These are phyloP conservation scores for Mortierella alpina DNA, from an alignment of 192 early-diverging fungal genomes.

Conservation along the genomic window DNA sequence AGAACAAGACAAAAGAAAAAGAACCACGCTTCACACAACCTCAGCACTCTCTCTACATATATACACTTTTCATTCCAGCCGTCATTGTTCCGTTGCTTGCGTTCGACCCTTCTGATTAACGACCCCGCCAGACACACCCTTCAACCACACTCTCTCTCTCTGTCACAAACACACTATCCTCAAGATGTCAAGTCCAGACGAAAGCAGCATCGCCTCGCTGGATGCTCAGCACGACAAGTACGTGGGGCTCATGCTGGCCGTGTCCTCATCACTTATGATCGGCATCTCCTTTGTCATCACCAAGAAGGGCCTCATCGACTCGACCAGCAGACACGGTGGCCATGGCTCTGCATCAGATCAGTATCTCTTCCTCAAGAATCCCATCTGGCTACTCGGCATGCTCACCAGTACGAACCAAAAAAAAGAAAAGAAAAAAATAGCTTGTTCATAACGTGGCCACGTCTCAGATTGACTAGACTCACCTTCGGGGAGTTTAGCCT, in stretches of 20 bases:
- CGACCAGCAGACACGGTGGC: slow-evolving; percentile 68
- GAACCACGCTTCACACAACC: no score
- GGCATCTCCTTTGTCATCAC: slow-evolving; percentile 94
- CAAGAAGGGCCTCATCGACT: slow-evolving; percentile 92
- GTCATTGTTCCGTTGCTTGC: background rate
- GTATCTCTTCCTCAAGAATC: slow-evolving; percentile 85
- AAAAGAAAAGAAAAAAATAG: background rate
- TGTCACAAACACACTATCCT: background rate
- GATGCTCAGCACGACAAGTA: slow-evolving; percentile 72
- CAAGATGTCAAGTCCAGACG: slow-evolving; percentile 36
- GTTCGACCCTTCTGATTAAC: no score
- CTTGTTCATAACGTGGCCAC: background rate
- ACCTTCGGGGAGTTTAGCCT: background rate
- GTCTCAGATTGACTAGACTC: no score
- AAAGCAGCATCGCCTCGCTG: slow-evolving; percentile 1
- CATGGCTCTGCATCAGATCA: slow-evolving; percentile 75
- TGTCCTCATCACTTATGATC: slow-evolving; percentile 89
- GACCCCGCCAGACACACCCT: background rate
- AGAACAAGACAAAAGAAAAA: no score
- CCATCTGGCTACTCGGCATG: slow-evolving; percentile 94
- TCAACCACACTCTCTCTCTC: background rate
- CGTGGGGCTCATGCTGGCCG: slow-evolving; percentile 89
- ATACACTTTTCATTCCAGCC: background rate
- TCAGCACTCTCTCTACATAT: background rate
- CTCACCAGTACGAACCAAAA: slow-evolving; percentile 70